Evolutionary conservation across 2,329 filamentous ascomycete genomes (phyloP).

Genomic region (Paraphoma chrysanthemicola): DNA sequence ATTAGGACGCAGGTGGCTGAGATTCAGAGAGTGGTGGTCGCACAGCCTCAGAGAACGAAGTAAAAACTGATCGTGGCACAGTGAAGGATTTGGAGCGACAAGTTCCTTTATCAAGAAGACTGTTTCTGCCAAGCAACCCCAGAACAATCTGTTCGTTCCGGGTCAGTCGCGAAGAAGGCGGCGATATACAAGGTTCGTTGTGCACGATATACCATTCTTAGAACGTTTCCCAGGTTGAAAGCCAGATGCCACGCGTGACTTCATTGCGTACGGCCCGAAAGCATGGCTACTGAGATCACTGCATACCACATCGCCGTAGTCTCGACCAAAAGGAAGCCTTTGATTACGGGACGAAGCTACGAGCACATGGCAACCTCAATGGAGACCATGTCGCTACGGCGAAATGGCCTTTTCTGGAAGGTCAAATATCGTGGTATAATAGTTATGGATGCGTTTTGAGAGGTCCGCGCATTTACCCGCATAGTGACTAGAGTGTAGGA

Average conservation of each 20-base stretch:
- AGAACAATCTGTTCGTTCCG: slow-evolving; percentile 30
- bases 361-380: slow-evolving; percentile 5
- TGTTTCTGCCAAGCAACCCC: slow-evolving; percentile 32
- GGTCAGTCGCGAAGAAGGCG: slow-evolving; percentile 25
- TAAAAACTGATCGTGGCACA: slow-evolving; percentile 16
- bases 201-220: slow-evolving; percentile 32
- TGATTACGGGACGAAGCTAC: slow-evolving; percentile 29
- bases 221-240: slow-evolving; percentile 21
- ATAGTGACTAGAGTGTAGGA: slow-evolving; percentile 32
- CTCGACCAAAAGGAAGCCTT: slow-evolving; percentile 13
- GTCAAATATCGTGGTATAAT: slow-evolving; percentile 14
- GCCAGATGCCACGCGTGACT: slow-evolving; percentile 31
- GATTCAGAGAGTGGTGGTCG: neutral
- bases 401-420: slow-evolving; percentile 28
- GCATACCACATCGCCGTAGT: slow-evolving; percentile 11
- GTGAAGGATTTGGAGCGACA: slow-evolving; percentile 17
- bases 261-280: slow-evolving; percentile 22
- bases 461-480: slow-evolving; percentile 38
- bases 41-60: neutral
- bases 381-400: slow-evolving; percentile 19
- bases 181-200: slow-evolving; percentile 31
- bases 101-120: slow-evolving; percentile 30
- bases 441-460: slow-evolving; percentile 20
- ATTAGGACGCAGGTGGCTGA: neutral
- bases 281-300: slow-evolving; percentile 16